Evolutionary conservation across 2,329 filamentous ascomycete genomes (phyloP).

Genomic region (Fusarium liriodendri): DNA sequence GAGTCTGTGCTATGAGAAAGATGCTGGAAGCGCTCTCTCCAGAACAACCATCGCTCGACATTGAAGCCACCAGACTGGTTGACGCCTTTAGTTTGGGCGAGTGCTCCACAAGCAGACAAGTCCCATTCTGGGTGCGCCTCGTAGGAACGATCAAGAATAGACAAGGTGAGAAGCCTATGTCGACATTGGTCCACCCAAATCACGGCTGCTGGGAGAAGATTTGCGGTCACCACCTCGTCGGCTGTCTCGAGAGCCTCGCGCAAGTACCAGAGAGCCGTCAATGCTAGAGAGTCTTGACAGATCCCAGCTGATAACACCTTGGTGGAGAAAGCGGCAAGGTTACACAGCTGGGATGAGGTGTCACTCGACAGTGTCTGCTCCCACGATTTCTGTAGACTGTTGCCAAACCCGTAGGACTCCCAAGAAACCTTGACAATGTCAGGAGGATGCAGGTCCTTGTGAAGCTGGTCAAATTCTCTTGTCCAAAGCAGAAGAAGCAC

Average conservation of each 20-base stretch:
- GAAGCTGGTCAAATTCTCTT: neutral
- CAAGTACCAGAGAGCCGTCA: neutral
- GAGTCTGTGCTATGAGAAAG: neutral
- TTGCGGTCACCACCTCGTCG: neutral
- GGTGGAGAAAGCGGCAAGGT: slow-evolving; percentile 12
- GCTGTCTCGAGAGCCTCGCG: neutral
- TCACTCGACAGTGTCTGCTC: neutral
- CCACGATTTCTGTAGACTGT: slow-evolving; percentile 3
- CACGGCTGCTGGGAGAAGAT: neutral
- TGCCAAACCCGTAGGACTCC: slow-evolving; percentile 12
- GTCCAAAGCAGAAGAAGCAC: slow-evolving; percentile 3
- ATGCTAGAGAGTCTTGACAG: neutral
- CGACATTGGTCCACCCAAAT: neutral
- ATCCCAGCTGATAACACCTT: neutral
- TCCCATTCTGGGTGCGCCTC: accelerated
- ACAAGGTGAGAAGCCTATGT: neutral
- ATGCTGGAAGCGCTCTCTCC: neutral
- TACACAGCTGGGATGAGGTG: neutral
- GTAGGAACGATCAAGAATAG: neutral
- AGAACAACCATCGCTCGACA: slow-evolving; percentile 4
- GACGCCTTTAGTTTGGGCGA: neutral
- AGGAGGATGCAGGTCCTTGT: neutral
- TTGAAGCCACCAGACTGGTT: neutral
- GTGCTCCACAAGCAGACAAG: neutral
- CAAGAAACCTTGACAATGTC: neutral